Evolutionary conservation across 306 rosid species (phyloP).

Genomic region (Lagenaria siceraria): DNA sequence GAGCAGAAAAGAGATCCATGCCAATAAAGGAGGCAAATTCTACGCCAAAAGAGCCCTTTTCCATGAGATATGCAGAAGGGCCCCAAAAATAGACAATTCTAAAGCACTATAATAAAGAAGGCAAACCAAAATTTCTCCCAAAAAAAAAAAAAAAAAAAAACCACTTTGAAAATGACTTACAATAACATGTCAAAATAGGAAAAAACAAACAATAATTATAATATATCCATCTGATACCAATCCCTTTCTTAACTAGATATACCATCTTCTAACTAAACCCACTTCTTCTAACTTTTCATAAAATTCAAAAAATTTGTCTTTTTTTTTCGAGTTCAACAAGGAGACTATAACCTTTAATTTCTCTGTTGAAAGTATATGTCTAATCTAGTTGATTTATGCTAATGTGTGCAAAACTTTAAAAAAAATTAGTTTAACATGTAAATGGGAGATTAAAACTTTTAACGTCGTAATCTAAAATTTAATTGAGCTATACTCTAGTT

Average conservation of each 20-base stretch:
- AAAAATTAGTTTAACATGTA: no score
- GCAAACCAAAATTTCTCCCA: not conserved
- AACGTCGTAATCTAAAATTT: no score
- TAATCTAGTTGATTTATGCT: not conserved
- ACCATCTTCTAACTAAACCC: not conserved
- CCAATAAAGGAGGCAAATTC: conserved; percentile 53
- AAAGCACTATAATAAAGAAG: conserved; percentile 8
- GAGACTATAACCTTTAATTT: no score
- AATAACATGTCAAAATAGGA: conserved; percentile 31
- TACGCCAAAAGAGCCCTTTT: conserved; percentile 50
- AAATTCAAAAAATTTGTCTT: not conserved
- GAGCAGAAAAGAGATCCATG: conserved; percentile 35
- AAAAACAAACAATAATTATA: not conserved
- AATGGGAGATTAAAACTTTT: no score
- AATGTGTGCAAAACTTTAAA: no score
- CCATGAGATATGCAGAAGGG: conserved; percentile 27
- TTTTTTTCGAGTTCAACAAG: no score
- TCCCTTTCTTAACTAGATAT: conserved; percentile 2
- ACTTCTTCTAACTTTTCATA: not conserved
- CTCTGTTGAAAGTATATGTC: no score
- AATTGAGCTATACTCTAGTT: not conserved
- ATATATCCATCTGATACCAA: conserved; percentile 4
- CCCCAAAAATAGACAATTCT: conserved; percentile 37
- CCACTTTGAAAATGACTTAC: conserved; percentile 46
- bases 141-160: conserved; percentile 8